Evolutionary conservation across 306 rosid genomes (phyloP).

Genomic region (Coriaria nepalensis): DNA sequence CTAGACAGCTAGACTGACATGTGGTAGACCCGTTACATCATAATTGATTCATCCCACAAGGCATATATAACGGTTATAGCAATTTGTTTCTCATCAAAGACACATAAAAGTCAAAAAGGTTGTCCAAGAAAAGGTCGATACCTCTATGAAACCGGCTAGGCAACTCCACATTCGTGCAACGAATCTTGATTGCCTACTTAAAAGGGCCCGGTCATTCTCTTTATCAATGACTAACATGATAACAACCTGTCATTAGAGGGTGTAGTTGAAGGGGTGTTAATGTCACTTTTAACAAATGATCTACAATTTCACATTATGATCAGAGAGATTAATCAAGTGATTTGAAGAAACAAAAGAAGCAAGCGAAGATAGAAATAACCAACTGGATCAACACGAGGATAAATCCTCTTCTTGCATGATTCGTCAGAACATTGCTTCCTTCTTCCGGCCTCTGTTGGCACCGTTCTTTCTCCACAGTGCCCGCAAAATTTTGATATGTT

Average conservation of each 20-base stretch:
- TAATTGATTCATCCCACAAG: no score
- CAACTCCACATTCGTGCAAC: slow-evolving; percentile 69
- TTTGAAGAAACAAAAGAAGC: slow-evolving; percentile 7
- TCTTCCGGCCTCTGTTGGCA: slow-evolving; percentile 64
- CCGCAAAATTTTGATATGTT: slow-evolving; percentile 64
- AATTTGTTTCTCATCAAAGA: background rate
- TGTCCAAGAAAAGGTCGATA: slow-evolving; percentile 14
- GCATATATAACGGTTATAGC: no score
- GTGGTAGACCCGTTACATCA: no score
- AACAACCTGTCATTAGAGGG: slow-evolving; percentile 44
- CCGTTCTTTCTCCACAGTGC: slow-evolving; percentile 66
- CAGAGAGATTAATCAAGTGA: slow-evolving; percentile 6
- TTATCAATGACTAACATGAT: slow-evolving; percentile 84
- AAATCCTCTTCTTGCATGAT: slow-evolving; percentile 57
- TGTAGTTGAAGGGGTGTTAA: no score
- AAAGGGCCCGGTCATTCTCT: slow-evolving; percentile 63
- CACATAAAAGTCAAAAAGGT: slow-evolving; percentile 11
- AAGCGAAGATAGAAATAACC: slow-evolving; percentile 16
- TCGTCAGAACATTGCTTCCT: slow-evolving; percentile 70
- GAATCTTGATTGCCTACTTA: slow-evolving; percentile 45
- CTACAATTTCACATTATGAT: background rate
- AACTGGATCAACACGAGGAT: slow-evolving; percentile 93
- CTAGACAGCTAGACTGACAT: background rate
- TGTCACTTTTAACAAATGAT: no score
- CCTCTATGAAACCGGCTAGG: slow-evolving; percentile 89